Evolutionary conservation across 108 stramenopile genomes (phyloP), one percentile per base, ranked within the genome.

Genomic region (Cyclotella atomus): DNA sequence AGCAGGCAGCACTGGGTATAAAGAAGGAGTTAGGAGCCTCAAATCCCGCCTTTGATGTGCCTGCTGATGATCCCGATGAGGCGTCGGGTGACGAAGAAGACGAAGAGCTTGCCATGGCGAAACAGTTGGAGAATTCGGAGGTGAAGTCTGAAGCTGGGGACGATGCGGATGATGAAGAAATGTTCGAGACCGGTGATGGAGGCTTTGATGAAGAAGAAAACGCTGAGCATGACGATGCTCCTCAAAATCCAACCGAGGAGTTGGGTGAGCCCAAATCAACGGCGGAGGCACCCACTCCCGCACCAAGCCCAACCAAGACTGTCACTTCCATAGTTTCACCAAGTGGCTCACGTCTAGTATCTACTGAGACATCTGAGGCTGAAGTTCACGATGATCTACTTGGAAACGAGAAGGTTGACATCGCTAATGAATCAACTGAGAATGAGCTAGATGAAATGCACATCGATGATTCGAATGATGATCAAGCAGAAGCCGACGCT

Each of bases 151-250:
- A 73, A 24, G 49, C 29, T n/a, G 35, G 25, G 50, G 8, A 34
- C n/a, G 67, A 71, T 15, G 57, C 29, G 35, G 67, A 54, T 25
- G 79, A 76, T 9, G 57, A 80, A 16, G 84, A 82, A 16, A 82
- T 87, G 35, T 79, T 74, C 25, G 87, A 87, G 52, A 87, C 84
- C 59, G 87, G 88, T 57, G 41, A 52, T 38, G 75, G 35, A 33
- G 63, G 65, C 21, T 36, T 28, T 8, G 50, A n/a, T n/a, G n/a
- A n/a, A n/a, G n/a, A n/a, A n/a, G n/a, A 67, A 23, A 71, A 73
- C 23, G 69, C 62, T 53, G 46, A 56, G 27, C 19, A n/a, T 23
- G 55, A 66, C 33, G 23, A 49, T 19, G 49, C 36, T 6, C 12
- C 55, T 24, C 50, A 21, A 34, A 66, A 80, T 38, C 28, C 73